Percentiles rank a stretch among this genome's conserved stretches.
Conservation (phyloP, 495 filamentous ascomycete genomes). For the Neurospora sp. region DNA sequence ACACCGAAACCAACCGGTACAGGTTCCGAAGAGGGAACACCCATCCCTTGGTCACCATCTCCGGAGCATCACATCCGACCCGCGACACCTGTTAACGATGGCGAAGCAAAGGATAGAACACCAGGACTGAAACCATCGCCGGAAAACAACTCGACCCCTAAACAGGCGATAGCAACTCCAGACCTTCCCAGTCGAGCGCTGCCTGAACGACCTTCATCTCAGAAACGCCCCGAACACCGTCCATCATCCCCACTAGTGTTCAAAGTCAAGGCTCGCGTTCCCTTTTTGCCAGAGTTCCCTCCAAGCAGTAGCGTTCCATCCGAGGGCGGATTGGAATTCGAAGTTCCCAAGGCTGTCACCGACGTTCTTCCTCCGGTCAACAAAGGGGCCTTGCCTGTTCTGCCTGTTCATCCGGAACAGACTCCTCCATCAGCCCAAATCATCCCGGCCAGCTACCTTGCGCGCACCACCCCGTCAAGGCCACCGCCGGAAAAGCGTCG, state of each 20-base stretch:
- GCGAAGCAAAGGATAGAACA: not conserved
- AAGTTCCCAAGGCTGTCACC: slow-evolving; percentile 40
- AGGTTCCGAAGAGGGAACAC: not conserved
- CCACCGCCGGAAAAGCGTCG: slow-evolving; percentile 2
- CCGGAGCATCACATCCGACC: slow-evolving; percentile 1
- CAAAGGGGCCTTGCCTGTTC: slow-evolving; percentile 5
- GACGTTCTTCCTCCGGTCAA: slow-evolving; percentile 17
- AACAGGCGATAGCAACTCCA: not conserved
- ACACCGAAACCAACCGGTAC: not conserved
- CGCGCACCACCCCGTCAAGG: not conserved
- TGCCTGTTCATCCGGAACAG: not conserved
- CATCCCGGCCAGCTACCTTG: slow-evolving; percentile 24
- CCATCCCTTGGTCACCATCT: slow-evolving; percentile 11
- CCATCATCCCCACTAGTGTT: not conserved
- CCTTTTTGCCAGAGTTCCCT: slow-evolving; percentile 10
- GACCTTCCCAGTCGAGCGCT: not conserved
- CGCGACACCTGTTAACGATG: not conserved
- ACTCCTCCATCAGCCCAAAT: slow-evolving; percentile 35
- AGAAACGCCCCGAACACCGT: not conserved
- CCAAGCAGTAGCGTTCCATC: slow-evolving; percentile 25
- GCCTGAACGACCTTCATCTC: not conserved
- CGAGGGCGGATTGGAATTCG: slow-evolving; percentile 45
- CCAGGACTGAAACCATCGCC: not conserved
- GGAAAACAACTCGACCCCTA: not conserved
- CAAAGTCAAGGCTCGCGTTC: not conserved